Conservation (phyloP, 495 filamentous ascomycete genomes). For the Tetracladium marchalianum region DNA sequence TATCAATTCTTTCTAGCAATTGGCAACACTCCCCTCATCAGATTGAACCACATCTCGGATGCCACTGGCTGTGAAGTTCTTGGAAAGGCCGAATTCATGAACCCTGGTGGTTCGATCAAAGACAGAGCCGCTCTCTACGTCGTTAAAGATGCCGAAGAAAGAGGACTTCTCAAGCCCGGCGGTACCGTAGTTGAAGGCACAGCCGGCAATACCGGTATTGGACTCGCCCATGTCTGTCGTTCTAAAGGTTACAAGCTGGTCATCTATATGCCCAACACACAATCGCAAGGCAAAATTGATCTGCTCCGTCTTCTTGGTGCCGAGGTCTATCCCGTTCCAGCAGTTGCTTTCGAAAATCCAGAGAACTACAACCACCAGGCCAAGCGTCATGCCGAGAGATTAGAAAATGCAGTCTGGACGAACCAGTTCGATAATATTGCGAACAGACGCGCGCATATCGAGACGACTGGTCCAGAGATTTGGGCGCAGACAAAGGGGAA, state of each 20-base stretch:
- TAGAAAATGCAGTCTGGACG: constrained; percentile 94
- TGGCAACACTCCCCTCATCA: constrained; percentile 93
- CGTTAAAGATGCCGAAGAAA: constrained; percentile 85
- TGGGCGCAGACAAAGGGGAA: constrained; percentile 88
- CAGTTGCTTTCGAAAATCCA: constrained; percentile 92
- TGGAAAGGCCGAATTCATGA: constrained; percentile 97
- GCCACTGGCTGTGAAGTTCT: constrained; percentile 91
- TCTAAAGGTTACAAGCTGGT: constrained; percentile 88
- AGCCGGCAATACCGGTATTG: constrained; percentile 96
- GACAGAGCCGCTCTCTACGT: constrained; percentile 94
- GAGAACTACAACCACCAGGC: constrained; percentile 98
- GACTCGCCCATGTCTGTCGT: constrained; percentile 91
- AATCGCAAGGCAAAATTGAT: constrained; percentile 96
- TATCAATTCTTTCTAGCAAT: constrained; percentile 42
- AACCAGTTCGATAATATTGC: constrained; percentile 98
- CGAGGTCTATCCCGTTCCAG: constrained; percentile 97
- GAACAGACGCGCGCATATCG: constrained; percentile 88
- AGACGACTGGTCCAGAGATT: constrained; percentile 94
- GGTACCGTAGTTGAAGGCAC: constrained; percentile 96
- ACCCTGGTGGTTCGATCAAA: constrained; percentile 93
- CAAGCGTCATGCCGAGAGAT: constrained; percentile 68
- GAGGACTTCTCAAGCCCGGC: constrained; percentile 67
- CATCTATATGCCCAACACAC: constrained; percentile 99
- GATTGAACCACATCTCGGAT: constrained; percentile 76
- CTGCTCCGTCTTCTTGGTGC: constrained; percentile 83